phyloP scores from a whole-genome alignment of 164 flowering plant species.

The Houttuynia cordata region DNA sequence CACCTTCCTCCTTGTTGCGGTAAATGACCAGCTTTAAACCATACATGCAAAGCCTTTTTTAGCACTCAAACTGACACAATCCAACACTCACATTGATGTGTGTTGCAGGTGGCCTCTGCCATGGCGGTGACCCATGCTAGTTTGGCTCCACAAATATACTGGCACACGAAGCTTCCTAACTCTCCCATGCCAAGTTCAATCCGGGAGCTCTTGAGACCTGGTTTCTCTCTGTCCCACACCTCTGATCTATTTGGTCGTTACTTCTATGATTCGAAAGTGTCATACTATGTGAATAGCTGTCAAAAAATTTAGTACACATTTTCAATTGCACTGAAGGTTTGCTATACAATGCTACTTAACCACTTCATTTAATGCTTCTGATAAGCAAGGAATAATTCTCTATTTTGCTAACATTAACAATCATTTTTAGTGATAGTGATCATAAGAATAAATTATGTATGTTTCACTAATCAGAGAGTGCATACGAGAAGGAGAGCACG shows the following conservation, averaged over 20 bases:
- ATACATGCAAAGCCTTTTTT: too few species aligned
- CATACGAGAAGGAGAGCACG: slow-evolving; percentile 9
- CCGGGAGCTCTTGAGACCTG: slow-evolving; percentile 13
- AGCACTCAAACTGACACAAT: background rate
- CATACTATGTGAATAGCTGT: too few species aligned
- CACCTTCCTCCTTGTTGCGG: background rate
- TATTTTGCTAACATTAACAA: too few species aligned
- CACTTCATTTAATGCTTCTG: too few species aligned
- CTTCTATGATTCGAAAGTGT: too few species aligned
- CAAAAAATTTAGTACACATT: too few species aligned
- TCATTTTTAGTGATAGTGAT: too few species aligned
- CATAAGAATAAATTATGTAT: background rate
- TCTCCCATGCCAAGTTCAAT: slow-evolving; percentile 26
- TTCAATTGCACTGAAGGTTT: too few species aligned
- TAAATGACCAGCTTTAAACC: too few species aligned
- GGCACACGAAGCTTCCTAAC: slow-evolving; percentile 24
- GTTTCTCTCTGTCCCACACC: background rate
- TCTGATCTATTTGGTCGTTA: too few species aligned
- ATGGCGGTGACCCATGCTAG: slow-evolving; percentile 18
- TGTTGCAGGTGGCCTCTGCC: slow-evolving; percentile 17
- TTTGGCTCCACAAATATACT: slow-evolving; percentile 21
- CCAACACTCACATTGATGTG: background rate
- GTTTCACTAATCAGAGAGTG: slow-evolving; percentile 5
- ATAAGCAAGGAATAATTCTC: too few species aligned
- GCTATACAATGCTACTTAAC: too few species aligned